A percentile compares a stretch with the other conserved stretches of the same genome.
Evolutionary conservation across 208 protist genomes (phyloP).

Genomic region (Eutreptiella sp.): DNA sequence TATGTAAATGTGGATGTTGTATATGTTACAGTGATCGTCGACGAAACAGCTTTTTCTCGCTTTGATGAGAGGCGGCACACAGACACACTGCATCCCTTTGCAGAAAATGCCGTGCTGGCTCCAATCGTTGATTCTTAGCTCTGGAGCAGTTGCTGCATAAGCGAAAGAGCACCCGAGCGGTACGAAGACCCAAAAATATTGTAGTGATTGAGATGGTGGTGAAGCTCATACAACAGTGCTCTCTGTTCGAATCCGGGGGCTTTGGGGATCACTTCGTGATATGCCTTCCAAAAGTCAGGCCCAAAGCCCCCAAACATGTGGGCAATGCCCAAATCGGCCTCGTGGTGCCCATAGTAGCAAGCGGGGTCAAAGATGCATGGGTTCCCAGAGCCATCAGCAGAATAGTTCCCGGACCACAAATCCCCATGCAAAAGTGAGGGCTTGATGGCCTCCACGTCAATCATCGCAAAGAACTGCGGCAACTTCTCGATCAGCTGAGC

Average conservation of each 20-base stretch:
- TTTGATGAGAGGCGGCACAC: too few relatives aligned
- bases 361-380: constrained; percentile 37
- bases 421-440: constrained; percentile 35
- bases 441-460: neutral
- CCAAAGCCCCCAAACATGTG: constrained; percentile 39
- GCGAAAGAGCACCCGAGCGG: too few relatives aligned
- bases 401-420: constrained; percentile 31
- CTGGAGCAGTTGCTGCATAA: too few relatives aligned
- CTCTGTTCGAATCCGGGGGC: constrained; percentile 13
- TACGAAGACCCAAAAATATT: constrained; percentile 42
- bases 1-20: too few relatives aligned
- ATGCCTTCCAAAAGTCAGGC: constrained; percentile 32
- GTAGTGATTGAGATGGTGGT: constrained; percentile 30
- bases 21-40: too few relatives aligned
- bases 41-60: too few relatives aligned
- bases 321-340: constrained; percentile 41
- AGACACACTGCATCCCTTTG: too few relatives aligned
- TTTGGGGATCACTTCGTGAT: constrained; percentile 31
- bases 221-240: constrained; percentile 36
- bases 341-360: constrained; percentile 34
- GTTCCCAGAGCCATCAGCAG: constrained; percentile 20
- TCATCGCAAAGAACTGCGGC: neutral
- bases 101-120: too few relatives aligned
- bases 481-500: too few relatives aligned
- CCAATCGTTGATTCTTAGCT: too few relatives aligned